Conservation (phyloP, 306 rosid species). For the Ormosia emarginata region DNA sequence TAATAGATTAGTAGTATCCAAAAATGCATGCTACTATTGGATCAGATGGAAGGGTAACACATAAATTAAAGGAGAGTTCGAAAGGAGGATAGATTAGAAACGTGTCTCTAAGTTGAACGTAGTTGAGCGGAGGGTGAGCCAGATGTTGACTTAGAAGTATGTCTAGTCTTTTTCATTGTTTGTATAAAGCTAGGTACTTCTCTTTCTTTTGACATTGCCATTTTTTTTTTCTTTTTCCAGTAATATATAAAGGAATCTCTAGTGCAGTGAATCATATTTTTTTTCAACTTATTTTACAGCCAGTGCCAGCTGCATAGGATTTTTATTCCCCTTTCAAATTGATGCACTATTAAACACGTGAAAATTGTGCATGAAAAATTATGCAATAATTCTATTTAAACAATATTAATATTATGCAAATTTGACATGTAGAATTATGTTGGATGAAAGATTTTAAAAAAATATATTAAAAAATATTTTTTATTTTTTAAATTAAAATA, state of each 20-base stretch:
- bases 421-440: not conserved
- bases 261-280: not conserved
- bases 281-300: not conserved
- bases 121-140: not conserved
- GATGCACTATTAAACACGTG: not conserved
- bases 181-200: not conserved
- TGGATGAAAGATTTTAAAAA: too few relatives aligned
- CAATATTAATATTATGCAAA: not conserved
- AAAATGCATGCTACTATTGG: not conserved
- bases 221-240: not conserved
- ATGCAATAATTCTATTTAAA: not conserved
- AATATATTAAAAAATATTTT: too few relatives aligned
- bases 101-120: not conserved
- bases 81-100: constrained; percentile 3
- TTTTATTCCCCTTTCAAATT: not conserved
- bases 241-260: not conserved
- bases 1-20: not conserved
- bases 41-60: not conserved
- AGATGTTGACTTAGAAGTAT: constrained; percentile 2
- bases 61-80: not conserved
- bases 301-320: not conserved
- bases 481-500: too few relatives aligned
- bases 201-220: not conserved
- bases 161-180: not conserved
- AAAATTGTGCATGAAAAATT: not conserved